phyloP scores from a whole-genome alignment of 2,329 filamentous ascomycete genomes.

The Pezicula rhizophila region DNA sequence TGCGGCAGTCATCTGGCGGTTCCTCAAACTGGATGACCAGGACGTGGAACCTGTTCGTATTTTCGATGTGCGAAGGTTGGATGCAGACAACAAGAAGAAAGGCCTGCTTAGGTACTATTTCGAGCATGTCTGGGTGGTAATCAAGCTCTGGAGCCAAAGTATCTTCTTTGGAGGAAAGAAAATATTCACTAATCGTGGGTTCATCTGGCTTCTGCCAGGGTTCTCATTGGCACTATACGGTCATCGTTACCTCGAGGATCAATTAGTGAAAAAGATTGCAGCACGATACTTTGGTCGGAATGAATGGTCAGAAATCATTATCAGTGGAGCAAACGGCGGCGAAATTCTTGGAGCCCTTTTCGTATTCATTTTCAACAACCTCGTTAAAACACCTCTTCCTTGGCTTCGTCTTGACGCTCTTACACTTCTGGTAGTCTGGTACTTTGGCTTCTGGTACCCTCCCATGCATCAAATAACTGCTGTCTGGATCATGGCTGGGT shows the following conservation, averaged over 20 bases:
- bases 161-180: conserved; percentile 39
- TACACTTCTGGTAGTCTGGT: conserved; percentile 41
- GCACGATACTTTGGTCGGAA: conserved; percentile 40
- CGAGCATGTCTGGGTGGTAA: too few species aligned
- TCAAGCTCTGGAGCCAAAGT: conserved; percentile 27
- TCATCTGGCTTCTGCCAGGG: conserved; percentile 43
- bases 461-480: conserved; percentile 32
- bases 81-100: conserved; percentile 11
- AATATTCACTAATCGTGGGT: conserved; percentile 39
- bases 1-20: conserved; percentile 38
- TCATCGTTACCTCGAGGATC: conserved; percentile 45
- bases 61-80: too few species aligned
- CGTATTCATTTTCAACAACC: conserved; percentile 43
- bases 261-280: conserved; percentile 39
- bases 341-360: conserved; percentile 42
- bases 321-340: conserved; percentile 44
- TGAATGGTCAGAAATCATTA: conserved; percentile 44
- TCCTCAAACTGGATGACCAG: conserved; percentile 27
- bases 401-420: conserved; percentile 43
- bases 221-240: conserved; percentile 44
- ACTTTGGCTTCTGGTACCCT: conserved; percentile 40
- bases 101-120: neutral
- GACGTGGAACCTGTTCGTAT: too few species aligned
- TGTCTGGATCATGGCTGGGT: conserved; percentile 40
- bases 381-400: conserved; percentile 42